phyloP scores from a whole-genome alignment of 768 basidiomycete genomes.

The Mycena haematopus region DNA sequence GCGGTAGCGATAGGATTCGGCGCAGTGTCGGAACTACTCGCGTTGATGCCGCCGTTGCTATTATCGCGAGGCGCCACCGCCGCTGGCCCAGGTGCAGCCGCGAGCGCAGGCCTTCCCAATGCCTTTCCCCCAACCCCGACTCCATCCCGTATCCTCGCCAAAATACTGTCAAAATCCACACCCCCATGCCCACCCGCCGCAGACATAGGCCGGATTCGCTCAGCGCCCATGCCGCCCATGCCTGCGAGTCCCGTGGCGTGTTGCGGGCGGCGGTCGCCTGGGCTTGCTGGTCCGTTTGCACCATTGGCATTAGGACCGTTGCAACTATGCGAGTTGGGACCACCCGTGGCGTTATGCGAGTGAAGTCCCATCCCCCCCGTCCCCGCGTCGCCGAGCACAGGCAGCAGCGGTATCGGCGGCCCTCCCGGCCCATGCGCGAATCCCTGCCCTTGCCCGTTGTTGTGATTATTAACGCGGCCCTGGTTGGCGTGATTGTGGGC shows the following conservation, averaged over 20 bases:
- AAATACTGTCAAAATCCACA: slow-evolving; percentile 17
- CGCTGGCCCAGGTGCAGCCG: not conserved
- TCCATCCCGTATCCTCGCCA: slow-evolving; percentile 24
- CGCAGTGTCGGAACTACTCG: too few relatives aligned
- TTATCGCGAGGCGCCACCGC: too few relatives aligned
- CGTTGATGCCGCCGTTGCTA: too few relatives aligned
- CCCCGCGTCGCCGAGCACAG: too few relatives aligned
- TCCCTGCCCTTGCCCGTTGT: too few relatives aligned
- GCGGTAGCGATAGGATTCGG: not conserved
- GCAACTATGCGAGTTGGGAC: too few relatives aligned
- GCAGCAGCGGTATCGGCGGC: too few relatives aligned
- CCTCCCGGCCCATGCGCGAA: too few relatives aligned
- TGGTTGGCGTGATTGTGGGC: too few relatives aligned
- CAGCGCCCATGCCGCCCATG: slow-evolving; percentile 30
- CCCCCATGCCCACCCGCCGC: slow-evolving; percentile 9
- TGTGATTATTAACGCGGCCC: not conserved
- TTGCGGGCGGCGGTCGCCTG: slow-evolving; percentile 3
- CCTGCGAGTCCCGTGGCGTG: slow-evolving; percentile 20
- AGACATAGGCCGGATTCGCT: slow-evolving; percentile 24
- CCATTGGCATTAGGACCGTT: too few relatives aligned
- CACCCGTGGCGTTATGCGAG: too few relatives aligned
- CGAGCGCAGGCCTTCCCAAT: not conserved
- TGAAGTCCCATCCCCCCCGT: too few relatives aligned
- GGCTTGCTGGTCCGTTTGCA: not conserved
- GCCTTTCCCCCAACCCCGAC: not conserved